phyloP scores from a whole-genome alignment of 352 stramenopile species.

The Pythium guiyangense region DNA sequence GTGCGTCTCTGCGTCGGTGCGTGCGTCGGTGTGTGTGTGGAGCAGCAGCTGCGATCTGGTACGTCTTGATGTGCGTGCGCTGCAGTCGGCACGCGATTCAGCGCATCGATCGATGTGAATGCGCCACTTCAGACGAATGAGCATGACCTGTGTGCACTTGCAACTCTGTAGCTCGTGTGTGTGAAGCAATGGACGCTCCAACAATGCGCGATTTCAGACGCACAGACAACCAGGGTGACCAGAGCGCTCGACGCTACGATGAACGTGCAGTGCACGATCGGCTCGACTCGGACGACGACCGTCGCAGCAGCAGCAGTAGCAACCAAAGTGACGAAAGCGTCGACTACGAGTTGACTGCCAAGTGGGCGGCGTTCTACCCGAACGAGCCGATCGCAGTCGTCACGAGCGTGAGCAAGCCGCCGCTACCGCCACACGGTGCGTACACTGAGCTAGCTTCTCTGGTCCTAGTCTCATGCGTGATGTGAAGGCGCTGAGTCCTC shows the following conservation, averaged over 20 bases:
- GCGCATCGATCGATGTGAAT: no score
- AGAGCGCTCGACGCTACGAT: no score
- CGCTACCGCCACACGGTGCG: conserved; percentile 48
- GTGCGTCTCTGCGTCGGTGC: no score
- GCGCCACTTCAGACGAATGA: no score
- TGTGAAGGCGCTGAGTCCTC: not conserved
- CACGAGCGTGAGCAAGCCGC: conserved; percentile 43
- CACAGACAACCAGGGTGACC: not conserved
- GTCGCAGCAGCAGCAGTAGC: not conserved
- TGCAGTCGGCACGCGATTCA: no score
- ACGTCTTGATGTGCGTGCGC: not conserved
- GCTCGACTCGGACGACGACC: not conserved
- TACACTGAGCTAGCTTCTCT: not conserved
- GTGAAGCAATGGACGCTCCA: not conserved
- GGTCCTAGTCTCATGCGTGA: not conserved
- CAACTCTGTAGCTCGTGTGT: not conserved
- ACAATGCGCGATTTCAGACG: not conserved
- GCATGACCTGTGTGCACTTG: no score
- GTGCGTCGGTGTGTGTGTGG: no score
- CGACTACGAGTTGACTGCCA: conserved; percentile 23
- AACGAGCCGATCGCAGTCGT: conserved; percentile 51
- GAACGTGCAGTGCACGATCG: no score
- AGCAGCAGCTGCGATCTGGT: not conserved
- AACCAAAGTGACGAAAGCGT: conserved; percentile 3
- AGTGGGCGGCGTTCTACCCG: conserved; percentile 55